phyloP scores from a whole-genome alignment of 2,329 filamentous ascomycete genomes.

The Epichloe sibirici region DNA sequence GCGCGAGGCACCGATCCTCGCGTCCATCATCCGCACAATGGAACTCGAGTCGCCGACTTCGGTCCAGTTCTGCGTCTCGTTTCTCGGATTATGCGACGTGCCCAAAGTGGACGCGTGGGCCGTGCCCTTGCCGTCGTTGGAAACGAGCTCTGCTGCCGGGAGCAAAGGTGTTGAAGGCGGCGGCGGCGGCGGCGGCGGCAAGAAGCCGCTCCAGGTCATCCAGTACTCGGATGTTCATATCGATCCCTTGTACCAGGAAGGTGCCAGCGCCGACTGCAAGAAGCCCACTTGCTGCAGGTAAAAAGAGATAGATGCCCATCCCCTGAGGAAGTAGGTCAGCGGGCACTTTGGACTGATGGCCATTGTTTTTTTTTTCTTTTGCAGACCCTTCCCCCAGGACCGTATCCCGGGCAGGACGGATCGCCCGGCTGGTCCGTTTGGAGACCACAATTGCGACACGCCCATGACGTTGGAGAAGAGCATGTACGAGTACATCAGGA shows the following conservation, averaged over 20 bases:
- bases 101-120: slow-evolving; percentile 30
- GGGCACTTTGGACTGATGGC: not conserved
- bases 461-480: slow-evolving; percentile 38
- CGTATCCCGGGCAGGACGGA: slow-evolving; percentile 32
- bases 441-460: slow-evolving; percentile 39
- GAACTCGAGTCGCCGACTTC: slow-evolving; percentile 35
- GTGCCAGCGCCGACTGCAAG: slow-evolving; percentile 39
- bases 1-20: slow-evolving; percentile 39
- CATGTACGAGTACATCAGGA: slow-evolving; percentile 39
- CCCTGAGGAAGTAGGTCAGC: not conserved
- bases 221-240: slow-evolving; percentile 49
- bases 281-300: slow-evolving; percentile 46
- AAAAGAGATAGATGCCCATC: not conserved
- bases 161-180: slow-evolving; percentile 13
- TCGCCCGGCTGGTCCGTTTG: slow-evolving; percentile 36
- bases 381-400: slow-evolving; percentile 30
- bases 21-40: slow-evolving; percentile 33
- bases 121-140: slow-evolving; percentile 30
- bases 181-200: slow-evolving; percentile 21
- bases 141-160: slow-evolving; percentile 14
- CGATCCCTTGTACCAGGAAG: slow-evolving; percentile 40
- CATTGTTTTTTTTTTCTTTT: slow-evolving; percentile 18
- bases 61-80: slow-evolving; percentile 36
- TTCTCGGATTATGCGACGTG: slow-evolving; percentile 38
- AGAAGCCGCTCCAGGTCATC: slow-evolving; percentile 37